Evolutionary conservation across 106 monocot species (phyloP), one percentile per base, ranked within the genome.

Genomic region (Platanthera zijinensis): DNA sequence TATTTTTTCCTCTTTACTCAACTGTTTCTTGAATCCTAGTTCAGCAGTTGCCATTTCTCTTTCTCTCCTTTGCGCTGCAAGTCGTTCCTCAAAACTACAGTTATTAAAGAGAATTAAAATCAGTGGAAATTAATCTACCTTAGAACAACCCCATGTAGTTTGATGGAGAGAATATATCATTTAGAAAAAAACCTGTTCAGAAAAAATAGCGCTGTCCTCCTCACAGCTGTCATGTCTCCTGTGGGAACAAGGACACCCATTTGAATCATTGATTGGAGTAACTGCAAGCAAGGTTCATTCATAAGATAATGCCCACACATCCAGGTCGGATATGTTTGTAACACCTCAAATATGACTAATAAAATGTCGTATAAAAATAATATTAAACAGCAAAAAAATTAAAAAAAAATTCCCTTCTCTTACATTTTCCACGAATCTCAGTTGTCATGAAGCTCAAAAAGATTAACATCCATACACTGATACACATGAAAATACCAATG

Each of bases 241-340:
- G 94, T 99, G 11, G 97, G 97, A 80, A 99, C 97, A 78, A 99
- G 94, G 54, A 99, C 97, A 75, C 97, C 97, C 97, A 99, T 99
- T 78, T 99, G 94, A 86, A 99, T 78, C 97, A 99, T 99, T 76
- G 97, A 79, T 80, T 94, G 85, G 81, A 99, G 83, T 10, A 99
- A 89, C 97, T 99, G 80, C 51, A 77, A 48, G 73, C 15, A 81
- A 76, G 80, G 0, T 17, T 50, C 18, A 18, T 57, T 0, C 46
- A 52, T 52, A 13, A 74, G 74, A 45, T 48, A 69, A 11, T 62
- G 4, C 67, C 32, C 11, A 10, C 7, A 67, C 13, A 77, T 52
- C 67, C 28, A 2, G 66, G 48, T 52, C 51, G 32, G 51, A 77
- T 51, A 52, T 77, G 17, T 30, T 77, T 67, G 11, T 67, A 67